phyloP scores from a whole-genome alignment of 768 basidiomycete genomes.

The Rhizopogon vesiculosus region DNA sequence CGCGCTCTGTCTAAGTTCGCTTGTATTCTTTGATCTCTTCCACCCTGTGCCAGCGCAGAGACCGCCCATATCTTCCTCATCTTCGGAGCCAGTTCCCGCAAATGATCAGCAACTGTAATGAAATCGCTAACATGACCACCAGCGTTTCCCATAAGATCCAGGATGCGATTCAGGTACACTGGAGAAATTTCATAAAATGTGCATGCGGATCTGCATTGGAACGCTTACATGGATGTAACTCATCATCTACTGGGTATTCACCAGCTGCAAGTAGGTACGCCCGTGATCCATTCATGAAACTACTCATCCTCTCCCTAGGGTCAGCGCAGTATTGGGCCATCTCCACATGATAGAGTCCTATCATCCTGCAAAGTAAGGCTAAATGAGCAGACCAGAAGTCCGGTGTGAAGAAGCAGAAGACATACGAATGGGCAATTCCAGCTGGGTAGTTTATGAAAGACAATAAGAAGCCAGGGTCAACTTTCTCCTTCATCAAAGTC shows the following conservation, averaged over 20 bases:
- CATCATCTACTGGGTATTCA: slow-evolving; percentile 13
- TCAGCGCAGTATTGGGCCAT: background rate
- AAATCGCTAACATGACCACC: background rate
- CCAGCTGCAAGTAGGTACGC: slow-evolving; percentile 10
- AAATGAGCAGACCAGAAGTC: no score
- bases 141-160: background rate
- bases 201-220: no score
- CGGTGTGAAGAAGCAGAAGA: no score
- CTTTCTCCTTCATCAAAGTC: background rate
- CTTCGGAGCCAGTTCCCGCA: slow-evolving; percentile 2
- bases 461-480: slow-evolving; percentile 7
- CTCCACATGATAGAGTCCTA: slow-evolving; percentile 2
- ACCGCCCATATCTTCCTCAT: slow-evolving; percentile 8
- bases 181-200: background rate
- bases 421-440: background rate
- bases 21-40: slow-evolving; percentile 3
- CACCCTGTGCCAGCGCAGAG: slow-evolving; percentile 1
- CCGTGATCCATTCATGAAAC: background rate
- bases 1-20: background rate
- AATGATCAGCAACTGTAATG: background rate
- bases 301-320: background rate
- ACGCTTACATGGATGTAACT: slow-evolving; percentile 9
- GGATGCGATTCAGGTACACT: background rate
- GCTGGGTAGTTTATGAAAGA: slow-evolving; percentile 13
- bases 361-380: background rate